phyloP scores from a whole-genome alignment of 176 grass and related monocot species.

The Cocos nucifera region DNA sequence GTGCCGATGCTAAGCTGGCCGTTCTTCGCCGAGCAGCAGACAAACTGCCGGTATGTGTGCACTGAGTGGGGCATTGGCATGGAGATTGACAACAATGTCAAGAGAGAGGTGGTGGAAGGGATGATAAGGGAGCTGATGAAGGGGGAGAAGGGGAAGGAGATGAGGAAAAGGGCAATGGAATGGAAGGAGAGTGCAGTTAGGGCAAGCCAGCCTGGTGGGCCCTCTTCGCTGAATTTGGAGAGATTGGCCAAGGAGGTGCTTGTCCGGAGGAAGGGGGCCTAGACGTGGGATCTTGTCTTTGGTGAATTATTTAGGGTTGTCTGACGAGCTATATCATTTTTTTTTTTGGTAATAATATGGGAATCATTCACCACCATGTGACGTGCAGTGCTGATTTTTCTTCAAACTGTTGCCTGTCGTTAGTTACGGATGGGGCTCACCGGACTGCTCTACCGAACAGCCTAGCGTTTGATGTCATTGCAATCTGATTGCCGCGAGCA shows the following conservation, averaged over 20 bases:
- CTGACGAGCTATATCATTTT: no score
- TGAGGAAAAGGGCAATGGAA: background rate
- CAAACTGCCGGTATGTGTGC: background rate
- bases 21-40: constrained; percentile 17
- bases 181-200: background rate
- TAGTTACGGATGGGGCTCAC: no score
- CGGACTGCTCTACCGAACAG: no score
- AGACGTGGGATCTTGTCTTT: no score
- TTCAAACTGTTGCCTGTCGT: no score
- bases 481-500: no score
- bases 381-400: no score
- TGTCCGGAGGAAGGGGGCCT: background rate
- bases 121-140: constrained; percentile 10
- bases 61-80: background rate
- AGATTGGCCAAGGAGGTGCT: constrained; percentile 30
- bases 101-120: constrained; percentile 10
- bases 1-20: constrained; percentile 15
- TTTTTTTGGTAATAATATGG: no score
- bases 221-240: constrained; percentile 22
- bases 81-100: constrained; percentile 13
- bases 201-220: background rate
- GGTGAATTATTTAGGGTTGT: no score
- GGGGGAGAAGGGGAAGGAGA: constrained; percentile 11
- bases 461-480: no score
- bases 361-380: no score